Percentiles rank a stretch among this genome's conserved stretches.
phyloP scores from a whole-genome alignment of 2,329 filamentous ascomycete genomes.

The Scedosporium apiospermum region DNA sequence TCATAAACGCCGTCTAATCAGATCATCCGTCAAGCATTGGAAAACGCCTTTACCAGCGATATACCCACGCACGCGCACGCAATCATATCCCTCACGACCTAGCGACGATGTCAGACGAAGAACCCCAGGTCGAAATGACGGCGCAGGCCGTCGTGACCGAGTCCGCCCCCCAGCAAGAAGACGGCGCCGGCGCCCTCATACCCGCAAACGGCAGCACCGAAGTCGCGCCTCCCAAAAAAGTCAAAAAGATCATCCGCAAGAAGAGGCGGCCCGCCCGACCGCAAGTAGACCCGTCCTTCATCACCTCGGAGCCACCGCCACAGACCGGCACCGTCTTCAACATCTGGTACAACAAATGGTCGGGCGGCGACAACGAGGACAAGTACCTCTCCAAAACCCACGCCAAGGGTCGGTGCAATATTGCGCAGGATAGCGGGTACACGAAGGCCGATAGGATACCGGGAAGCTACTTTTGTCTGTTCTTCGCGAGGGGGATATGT shows the following conservation, averaged over 20 bases:
- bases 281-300: constrained; percentile 76
- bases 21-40: no score
- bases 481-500: constrained; percentile 74
- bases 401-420: constrained; percentile 78
- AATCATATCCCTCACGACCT: neutral
- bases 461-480: constrained; percentile 86
- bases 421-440: constrained; percentile 70
- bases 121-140: constrained; percentile 17
- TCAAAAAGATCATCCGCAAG: constrained; percentile 75
- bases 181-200: constrained; percentile 19
- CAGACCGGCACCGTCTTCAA: constrained; percentile 96
- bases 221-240: constrained; percentile 46
- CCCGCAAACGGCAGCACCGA: constrained; percentile 34
- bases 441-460: constrained; percentile 67
- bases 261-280: constrained; percentile 84
- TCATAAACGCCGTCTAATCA: no score
- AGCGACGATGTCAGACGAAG: constrained; percentile 22
- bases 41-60: no score
- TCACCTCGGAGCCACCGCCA: constrained; percentile 76
- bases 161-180: constrained; percentile 13
- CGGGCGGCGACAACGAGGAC: constrained; percentile 87
- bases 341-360: constrained; percentile 99
- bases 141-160: constrained; percentile 16
- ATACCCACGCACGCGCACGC: neutral
- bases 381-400: constrained; percentile 76